Conservation (phyloP, 208 protist genomes). For the Herpetomonas samuelpessoai region DNA sequence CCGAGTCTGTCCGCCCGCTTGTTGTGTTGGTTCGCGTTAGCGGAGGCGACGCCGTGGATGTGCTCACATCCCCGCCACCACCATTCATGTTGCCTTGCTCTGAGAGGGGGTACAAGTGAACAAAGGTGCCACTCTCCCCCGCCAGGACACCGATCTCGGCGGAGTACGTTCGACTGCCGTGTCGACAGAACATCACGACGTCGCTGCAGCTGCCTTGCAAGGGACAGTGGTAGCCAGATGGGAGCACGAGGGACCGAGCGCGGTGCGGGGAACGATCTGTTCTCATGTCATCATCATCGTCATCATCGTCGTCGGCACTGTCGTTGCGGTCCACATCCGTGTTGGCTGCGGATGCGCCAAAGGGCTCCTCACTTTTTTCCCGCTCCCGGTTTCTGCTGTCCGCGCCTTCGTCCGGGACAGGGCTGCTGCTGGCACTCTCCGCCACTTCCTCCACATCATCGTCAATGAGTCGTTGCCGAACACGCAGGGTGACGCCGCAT, state of each 20-base stretch:
- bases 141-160: slow-evolving; percentile 3
- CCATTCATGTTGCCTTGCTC: no score
- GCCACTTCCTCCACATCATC: slow-evolving; percentile 1
- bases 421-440: slow-evolving; percentile 1
- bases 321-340: not conserved
- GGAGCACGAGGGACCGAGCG: not conserved
- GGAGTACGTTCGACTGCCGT: not conserved
- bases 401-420: not conserved
- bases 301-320: no score
- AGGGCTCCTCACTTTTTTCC: not conserved
- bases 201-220: slow-evolving; percentile 5
- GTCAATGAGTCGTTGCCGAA: slow-evolving; percentile 19
- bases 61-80: no score
- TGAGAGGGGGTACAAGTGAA: slow-evolving; percentile 10
- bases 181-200: slow-evolving; percentile 3
- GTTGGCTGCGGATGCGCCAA: not conserved
- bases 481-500: slow-evolving; percentile 19
- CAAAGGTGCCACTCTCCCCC: slow-evolving; percentile 7
- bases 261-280: no score
- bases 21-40: not conserved
- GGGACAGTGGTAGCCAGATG: not conserved
- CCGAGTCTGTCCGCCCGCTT: not conserved
- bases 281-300: no score
- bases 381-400: not conserved
- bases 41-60: not conserved